Percentiles rank a stretch among this genome's conserved stretches.
Conservation (phyloP, 23 red algal species). For the Gracilaria vermiculophylla region DNA sequence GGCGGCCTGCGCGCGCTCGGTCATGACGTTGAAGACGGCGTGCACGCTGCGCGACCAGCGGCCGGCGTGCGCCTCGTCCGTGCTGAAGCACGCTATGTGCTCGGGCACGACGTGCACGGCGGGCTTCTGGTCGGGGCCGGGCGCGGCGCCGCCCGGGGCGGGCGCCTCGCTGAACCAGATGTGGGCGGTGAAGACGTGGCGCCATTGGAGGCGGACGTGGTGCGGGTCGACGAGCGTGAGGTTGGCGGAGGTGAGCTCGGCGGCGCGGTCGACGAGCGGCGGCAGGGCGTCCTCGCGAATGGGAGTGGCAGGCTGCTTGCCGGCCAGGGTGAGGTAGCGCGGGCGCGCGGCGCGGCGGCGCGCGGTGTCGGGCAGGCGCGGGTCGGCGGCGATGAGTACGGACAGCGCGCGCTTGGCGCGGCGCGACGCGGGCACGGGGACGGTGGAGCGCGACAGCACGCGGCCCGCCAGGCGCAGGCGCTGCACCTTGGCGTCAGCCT, state of each 20-base stretch:
- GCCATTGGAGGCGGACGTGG: constrained; percentile 21
- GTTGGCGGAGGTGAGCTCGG: background rate
- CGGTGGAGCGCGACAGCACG: constrained; percentile 35
- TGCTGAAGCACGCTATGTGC: constrained; percentile 24
- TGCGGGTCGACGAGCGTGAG: background rate
- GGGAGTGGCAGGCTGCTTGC: constrained; percentile 41
- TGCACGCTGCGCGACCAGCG: constrained; percentile 41
- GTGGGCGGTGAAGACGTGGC: constrained; percentile 29
- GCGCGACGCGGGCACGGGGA: constrained; percentile 18
- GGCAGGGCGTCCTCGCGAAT: constrained; percentile 18
- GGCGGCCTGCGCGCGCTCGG: constrained; percentile 58
- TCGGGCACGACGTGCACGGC: constrained; percentile 19
- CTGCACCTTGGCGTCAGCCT: constrained; percentile 36
- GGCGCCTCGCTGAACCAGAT: constrained; percentile 38
- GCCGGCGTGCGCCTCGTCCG: constrained; percentile 10
- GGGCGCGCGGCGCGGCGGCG: background rate
- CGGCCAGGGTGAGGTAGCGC: constrained; percentile 18
- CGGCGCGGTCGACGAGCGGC: background rate
- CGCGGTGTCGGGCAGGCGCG: background rate
- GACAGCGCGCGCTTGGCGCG: constrained; percentile 53
- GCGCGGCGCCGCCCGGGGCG: background rate
- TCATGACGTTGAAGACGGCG: constrained; percentile 61
- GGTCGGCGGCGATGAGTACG: constrained; percentile 21
- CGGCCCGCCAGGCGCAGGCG: background rate
- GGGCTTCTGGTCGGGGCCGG: background rate